phyloP scores from a whole-genome alignment of 345 rosid genomes.

The Abelmoschus esculentus region DNA sequence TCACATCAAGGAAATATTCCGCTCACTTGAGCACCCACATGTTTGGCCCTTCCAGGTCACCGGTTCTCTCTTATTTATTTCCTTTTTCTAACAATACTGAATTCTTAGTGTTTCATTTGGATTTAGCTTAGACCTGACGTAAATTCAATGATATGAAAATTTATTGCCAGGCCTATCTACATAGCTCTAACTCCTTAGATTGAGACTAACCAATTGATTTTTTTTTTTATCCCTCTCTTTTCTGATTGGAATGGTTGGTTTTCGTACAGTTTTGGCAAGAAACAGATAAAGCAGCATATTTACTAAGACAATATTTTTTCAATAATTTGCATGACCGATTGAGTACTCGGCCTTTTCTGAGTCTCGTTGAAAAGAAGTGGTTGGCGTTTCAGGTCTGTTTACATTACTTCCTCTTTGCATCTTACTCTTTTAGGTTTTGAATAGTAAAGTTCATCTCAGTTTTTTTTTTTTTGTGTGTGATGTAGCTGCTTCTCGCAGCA shows the following conservation, averaged over 20 bases:
- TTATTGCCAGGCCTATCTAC: neutral
- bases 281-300: constrained; percentile 94
- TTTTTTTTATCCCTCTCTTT: neutral
- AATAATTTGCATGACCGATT: constrained; percentile 87
- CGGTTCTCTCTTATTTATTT: neutral
- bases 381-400: constrained; percentile 83
- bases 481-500: constrained; percentile 94
- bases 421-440: neutral
- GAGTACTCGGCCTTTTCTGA: constrained; percentile 87
- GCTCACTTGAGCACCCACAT: constrained; percentile 69
- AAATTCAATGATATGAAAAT: neutral
- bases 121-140: neutral
- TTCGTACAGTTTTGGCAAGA: constrained; percentile 85
- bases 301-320: constrained; percentile 83
- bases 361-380: constrained; percentile 87
- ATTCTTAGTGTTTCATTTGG: neutral
- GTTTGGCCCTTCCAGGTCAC: constrained; percentile 94
- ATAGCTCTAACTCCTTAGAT: neutral
- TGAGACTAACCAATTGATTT: neutral
- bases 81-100: neutral
- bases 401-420: neutral
- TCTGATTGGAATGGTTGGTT: neutral
- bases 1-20: constrained; percentile 61
- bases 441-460: neutral
- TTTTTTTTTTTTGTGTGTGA: constrained; percentile 13